Evolutionary conservation across 2,329 filamentous ascomycete species (phyloP).

Genomic region (Colletotrichum sublineola): DNA sequence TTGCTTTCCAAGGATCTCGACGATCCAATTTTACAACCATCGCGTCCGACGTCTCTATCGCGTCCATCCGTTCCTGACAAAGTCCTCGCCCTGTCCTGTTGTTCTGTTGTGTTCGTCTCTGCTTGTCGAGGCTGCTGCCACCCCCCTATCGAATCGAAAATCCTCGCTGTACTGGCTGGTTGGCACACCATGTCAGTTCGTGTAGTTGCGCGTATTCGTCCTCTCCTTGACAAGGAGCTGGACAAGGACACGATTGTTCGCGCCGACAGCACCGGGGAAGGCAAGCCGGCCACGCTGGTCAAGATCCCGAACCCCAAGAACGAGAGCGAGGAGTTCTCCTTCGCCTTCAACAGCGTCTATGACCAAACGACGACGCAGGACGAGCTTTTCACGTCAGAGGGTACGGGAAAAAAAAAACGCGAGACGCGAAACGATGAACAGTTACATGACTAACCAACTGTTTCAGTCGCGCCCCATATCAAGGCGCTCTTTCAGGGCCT

Average conservation of each 20-base stretch:
- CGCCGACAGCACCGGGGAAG: conserved; percentile 72
- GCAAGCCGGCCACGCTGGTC: conserved; percentile 76
- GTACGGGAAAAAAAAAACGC: conserved; percentile 61
- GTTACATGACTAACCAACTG: conserved; percentile 23
- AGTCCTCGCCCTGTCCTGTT: not conserved
- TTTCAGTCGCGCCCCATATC: conserved; percentile 83
- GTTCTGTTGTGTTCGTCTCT: not conserved
- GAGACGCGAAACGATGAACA: conserved; percentile 29
- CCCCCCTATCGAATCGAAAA: conserved; percentile 11
- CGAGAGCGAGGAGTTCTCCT: conserved; percentile 89
- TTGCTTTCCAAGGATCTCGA: conserved; percentile 17
- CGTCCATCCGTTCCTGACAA: conserved; percentile 3
- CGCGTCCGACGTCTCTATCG: conserved; percentile 18
- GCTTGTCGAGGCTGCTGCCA: conserved; percentile 2
- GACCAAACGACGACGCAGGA: conserved; percentile 85
- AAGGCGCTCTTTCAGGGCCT: conserved; percentile 93
- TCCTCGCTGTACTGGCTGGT: conserved; percentile 34
- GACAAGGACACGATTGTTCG: conserved; percentile 89
- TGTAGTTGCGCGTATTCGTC: conserved; percentile 91
- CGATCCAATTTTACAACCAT: conserved; percentile 16
- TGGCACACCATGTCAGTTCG: conserved; percentile 72
- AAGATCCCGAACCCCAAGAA: conserved; percentile 96
- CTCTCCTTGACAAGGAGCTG: conserved; percentile 85
- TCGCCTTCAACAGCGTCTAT: conserved; percentile 95
- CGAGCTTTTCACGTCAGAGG: conserved; percentile 89